phyloP scores from a whole-genome alignment of 2,329 filamentous ascomycete species.

The Ophiostoma sp. region DNA sequence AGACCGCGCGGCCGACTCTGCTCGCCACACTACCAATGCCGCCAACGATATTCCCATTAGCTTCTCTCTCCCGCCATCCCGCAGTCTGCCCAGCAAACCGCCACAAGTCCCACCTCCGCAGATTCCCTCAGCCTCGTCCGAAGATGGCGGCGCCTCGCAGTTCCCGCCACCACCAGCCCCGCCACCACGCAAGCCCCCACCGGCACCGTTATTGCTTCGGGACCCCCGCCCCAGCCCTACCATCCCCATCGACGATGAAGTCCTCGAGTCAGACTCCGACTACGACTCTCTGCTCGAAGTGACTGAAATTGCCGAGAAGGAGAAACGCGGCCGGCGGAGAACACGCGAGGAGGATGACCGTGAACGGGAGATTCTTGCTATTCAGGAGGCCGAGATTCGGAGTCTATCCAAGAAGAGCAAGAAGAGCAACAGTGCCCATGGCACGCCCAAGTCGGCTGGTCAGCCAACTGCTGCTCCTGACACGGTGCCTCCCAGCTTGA shows the following conservation, averaged over 20 bases:
- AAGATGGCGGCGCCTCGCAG: constrained; percentile 49
- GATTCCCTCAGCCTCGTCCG: constrained; percentile 39
- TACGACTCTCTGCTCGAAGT: constrained; percentile 77
- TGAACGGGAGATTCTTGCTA: constrained; percentile 68
- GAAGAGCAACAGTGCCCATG: constrained; percentile 53
- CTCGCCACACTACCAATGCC: constrained; percentile 48
- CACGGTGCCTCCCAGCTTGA: constrained; percentile 44
- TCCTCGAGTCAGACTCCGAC: constrained; percentile 76
- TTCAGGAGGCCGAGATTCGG: constrained; percentile 67
- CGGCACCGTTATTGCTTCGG: constrained; percentile 76
- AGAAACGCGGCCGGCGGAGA: constrained; percentile 72
- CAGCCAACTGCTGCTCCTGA: constrained; percentile 36
- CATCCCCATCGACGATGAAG: constrained; percentile 52
- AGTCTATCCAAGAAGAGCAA: constrained; percentile 74
- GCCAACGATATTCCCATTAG: constrained; percentile 53
- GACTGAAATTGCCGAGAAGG: constrained; percentile 58
- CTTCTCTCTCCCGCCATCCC: constrained; percentile 55
- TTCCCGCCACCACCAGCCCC: constrained; percentile 57
- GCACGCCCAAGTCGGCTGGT: constrained; percentile 47
- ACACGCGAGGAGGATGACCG: constrained; percentile 86
- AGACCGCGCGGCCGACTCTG: constrained; percentile 49
- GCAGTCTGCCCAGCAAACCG: constrained; percentile 54
- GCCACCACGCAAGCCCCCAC: constrained; percentile 76
- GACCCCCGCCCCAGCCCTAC: constrained; percentile 40
- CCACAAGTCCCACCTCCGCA: constrained; percentile 56